Conservation (phyloP, 2,329 filamentous ascomycete genomes). For the Phoma sp. region DNA sequence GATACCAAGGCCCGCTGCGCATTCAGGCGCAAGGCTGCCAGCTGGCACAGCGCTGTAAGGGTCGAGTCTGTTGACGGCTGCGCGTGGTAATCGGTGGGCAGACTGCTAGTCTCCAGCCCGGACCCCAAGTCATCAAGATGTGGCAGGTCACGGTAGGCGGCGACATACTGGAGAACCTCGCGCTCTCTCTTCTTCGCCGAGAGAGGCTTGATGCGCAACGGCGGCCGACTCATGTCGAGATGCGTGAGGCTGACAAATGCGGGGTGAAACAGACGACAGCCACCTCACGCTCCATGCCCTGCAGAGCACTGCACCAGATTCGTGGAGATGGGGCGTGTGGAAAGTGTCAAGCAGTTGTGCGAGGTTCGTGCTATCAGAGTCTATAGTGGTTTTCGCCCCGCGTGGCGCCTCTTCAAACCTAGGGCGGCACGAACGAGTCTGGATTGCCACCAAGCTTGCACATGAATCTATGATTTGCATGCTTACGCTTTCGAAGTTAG, state of each 20-base stretch:
- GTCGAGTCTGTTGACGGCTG: conserved; percentile 36
- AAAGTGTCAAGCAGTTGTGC: conserved; percentile 2
- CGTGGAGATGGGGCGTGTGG: neutral
- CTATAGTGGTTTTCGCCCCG: conserved; percentile 5
- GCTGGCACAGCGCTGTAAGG: conserved; percentile 46
- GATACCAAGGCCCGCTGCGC: conserved; percentile 46
- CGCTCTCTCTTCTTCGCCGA: conserved; percentile 35
- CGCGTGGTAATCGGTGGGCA: conserved; percentile 27
- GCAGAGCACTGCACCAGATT: neutral
- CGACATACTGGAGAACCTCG: conserved; percentile 37
- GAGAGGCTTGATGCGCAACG: conserved; percentile 7
- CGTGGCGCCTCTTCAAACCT: neutral
- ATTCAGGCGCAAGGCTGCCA: conserved; percentile 44
- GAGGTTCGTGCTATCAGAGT: neutral
- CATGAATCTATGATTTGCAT: neutral
- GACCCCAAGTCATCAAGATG: conserved; percentile 21
- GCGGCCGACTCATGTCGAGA: conserved; percentile 8
- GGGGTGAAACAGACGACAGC: neutral
- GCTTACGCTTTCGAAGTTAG: neutral
- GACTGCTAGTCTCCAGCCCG: conserved; percentile 2
- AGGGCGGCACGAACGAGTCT: conserved; percentile 7
- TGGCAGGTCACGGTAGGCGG: conserved; percentile 34
- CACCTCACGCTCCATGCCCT: conserved; percentile 10
- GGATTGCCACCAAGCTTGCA: conserved; percentile 7
- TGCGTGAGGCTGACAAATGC: neutral